Conservation (phyloP, 306 rosid genomes). For the Trifolium dubium region DNA sequence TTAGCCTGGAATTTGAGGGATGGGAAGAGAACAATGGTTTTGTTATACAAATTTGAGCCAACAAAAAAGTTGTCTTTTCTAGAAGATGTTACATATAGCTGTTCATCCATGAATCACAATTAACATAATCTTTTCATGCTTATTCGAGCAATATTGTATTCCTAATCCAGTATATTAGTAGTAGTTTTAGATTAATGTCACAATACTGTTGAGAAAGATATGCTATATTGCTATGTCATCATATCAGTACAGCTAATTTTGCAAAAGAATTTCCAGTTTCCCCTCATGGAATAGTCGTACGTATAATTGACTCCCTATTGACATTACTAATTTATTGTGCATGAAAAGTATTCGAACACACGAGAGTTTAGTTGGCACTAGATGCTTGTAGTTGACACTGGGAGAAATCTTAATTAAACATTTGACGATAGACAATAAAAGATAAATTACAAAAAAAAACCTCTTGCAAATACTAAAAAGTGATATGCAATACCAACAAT, state of each 20-base stretch:
- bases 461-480: constrained; percentile 4
- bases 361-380: background rate
- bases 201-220: background rate
- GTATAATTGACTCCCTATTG: background rate
- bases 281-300: background rate
- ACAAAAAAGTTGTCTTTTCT: too few relatives aligned
- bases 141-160: constrained; percentile 17
- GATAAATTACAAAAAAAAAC: background rate
- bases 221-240: background rate
- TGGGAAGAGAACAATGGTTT: background rate
- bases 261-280: constrained; percentile 13
- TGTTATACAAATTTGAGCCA: constrained; percentile 2
- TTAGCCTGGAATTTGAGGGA: background rate
- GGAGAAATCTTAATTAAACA: background rate
- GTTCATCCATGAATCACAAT: background rate
- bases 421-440: background rate
- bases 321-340: constrained; percentile 6
- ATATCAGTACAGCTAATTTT: background rate
- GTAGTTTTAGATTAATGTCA: constrained; percentile 5
- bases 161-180: background rate
- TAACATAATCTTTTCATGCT: background rate
- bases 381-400: background rate
- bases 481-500: background rate
- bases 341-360: background rate
- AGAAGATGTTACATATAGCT: background rate